Base-by-base conservation (phyloP, 1,139 yeast species). In the Chernovozyma aurita region DNA sequence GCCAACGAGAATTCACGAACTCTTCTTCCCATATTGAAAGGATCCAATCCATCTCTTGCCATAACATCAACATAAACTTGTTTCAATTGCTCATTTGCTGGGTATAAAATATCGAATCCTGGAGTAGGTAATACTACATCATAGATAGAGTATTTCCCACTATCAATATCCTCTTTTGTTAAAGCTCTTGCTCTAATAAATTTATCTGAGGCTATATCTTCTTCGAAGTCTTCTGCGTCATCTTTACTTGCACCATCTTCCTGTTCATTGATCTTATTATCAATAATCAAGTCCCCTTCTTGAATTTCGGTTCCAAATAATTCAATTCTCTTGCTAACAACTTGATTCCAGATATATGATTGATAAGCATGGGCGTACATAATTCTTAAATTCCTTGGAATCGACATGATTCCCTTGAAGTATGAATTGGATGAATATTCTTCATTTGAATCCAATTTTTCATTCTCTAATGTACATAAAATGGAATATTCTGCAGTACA, bases 291-390 rank as follows among this genome's bases (percentile, higher is more conserved):
- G 55, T 94, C 99, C 18, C 98, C 99, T 31, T 68, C 82, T 37
- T 84, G 81, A 20, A 85, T 77, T 24, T 72, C 59, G 43, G 77
- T 53, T 1, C 97, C 97, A 59, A 73, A 82, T 39, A 80, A 56
- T 48, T 76, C 78, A 36, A 88, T 68, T 54, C 98, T 73, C 48
- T 76, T 78, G 38, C 95, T 83, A 0, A 90, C 94, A 17, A 83
- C 95, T 40, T 71, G 57, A 53, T 94, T 94, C 99, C 98, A 94
- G 30, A 94, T 76, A 51, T 82, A 92, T 43, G 97, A 87, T 61
- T 94, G 98, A 56, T 94, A 94, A 2, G 98, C 95, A 61, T 94
- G 99, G 2, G 84, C 95, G 55, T 94, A 94, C 95, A 94, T 92
- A 43, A 88, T 78, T 53, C 96, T 73, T 54, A 94, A 69, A 55